A percentile compares a stretch with the other conserved stretches of the same genome.
Evolutionary conservation across 176 grass and related monocot species (phyloP).

Genomic region (Tillandsia fasciculata): DNA sequence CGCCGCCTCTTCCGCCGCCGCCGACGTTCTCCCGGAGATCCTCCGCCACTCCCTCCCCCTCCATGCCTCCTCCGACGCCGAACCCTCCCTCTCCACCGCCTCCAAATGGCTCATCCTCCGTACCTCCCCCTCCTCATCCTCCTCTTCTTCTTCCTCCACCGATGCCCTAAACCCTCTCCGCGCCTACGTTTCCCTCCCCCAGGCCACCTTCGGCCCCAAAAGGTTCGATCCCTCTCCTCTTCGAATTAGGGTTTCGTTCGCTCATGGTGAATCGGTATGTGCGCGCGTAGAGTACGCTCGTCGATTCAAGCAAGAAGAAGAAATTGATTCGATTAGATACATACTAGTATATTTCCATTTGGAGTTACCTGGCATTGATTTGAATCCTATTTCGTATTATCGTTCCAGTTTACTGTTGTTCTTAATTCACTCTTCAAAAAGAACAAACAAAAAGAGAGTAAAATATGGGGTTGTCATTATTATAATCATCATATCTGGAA

Average conservation of each 20-base stretch:
- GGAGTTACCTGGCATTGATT: too few species aligned
- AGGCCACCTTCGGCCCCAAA: slow-evolving; percentile 83
- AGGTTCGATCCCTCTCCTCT: slow-evolving; percentile 17
- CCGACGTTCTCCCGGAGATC: slow-evolving; percentile 9
- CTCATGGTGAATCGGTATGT: background rate
- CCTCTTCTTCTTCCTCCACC: background rate
- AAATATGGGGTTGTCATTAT: too few species aligned
- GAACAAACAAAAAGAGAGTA: too few species aligned
- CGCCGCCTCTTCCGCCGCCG: background rate
- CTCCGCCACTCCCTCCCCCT: slow-evolving; percentile 3
- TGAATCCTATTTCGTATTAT: too few species aligned
- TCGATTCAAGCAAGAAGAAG: too few species aligned
- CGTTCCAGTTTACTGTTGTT: too few species aligned
- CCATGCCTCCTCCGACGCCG: slow-evolving; percentile 19
- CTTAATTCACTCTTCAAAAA: too few species aligned
- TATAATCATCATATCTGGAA: background rate
- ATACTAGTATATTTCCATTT: too few species aligned
- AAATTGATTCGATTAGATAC: too few species aligned
- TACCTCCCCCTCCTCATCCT: too few species aligned
- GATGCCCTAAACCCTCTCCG: slow-evolving; percentile 68
- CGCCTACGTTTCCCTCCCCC: slow-evolving; percentile 64
- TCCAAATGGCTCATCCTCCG: slow-evolving; percentile 17
- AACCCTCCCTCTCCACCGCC: slow-evolving; percentile 4
- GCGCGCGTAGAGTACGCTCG: too few species aligned
- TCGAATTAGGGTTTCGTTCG: background rate